phyloP scores from a whole-genome alignment of 352 stramenopile species.

The Globisporangium uncinulatum region DNA sequence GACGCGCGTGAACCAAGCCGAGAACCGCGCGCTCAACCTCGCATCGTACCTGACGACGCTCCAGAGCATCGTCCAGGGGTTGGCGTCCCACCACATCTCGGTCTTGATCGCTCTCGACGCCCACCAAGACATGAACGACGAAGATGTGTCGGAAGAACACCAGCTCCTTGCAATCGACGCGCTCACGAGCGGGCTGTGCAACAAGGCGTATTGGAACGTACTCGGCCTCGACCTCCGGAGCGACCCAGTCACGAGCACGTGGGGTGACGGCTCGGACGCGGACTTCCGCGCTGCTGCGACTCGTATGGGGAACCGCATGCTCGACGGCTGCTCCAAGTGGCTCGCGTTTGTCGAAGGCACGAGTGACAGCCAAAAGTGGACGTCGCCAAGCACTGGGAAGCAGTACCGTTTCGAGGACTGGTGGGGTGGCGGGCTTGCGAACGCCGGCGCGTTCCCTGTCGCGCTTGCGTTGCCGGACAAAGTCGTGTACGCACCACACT shows the following conservation, averaged over 20 bases:
- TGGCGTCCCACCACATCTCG: conserved; percentile 37
- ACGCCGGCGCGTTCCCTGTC: conserved; percentile 29
- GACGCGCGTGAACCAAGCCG: conserved; percentile 21
- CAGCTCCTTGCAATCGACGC: conserved; percentile 40
- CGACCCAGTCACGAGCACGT: conserved; percentile 37
- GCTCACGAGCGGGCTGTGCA: conserved; percentile 40
- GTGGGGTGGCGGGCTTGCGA: conserved; percentile 45
- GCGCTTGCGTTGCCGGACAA: conserved; percentile 49
- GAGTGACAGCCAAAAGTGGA: conserved; percentile 38
- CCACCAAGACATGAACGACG: conserved; percentile 9
- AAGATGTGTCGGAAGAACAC: conserved; percentile 24
- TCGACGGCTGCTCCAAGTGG: conserved; percentile 58
- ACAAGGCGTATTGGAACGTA: conserved; percentile 66
- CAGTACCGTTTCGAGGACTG: conserved; percentile 59
- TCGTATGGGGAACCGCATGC: conserved; percentile 54
- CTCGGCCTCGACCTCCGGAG: conserved; percentile 73
- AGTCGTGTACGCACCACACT: conserved; percentile 76
- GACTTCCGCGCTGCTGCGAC: conserved; percentile 46
- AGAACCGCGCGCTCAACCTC: conserved; percentile 32
- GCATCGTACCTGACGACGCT: conserved; percentile 34
- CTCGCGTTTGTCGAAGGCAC: conserved; percentile 68
- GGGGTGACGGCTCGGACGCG: conserved; percentile 31
- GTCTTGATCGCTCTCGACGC: conserved; percentile 46
- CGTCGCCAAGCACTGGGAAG: conserved; percentile 27
- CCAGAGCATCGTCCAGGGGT: conserved; percentile 31